A percentile compares a stretch with the other conserved stretches of the same genome.
These are phyloP conservation scores for Candida boleticola DNA, from an alignment of 805 yeast species.

Conservation along the genomic window DNA sequence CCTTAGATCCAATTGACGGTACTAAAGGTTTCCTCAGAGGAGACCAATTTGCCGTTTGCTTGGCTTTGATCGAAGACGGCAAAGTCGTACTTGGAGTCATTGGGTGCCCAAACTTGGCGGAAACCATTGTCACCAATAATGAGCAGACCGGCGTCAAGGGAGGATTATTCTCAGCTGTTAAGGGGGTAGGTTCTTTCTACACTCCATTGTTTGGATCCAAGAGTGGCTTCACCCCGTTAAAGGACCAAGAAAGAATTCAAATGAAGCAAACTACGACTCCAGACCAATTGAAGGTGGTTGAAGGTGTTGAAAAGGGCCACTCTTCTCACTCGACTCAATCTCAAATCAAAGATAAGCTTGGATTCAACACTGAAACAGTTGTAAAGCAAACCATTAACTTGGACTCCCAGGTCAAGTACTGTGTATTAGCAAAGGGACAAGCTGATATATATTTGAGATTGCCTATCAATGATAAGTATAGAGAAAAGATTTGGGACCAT, in stretches of 20 bases:
- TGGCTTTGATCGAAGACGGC: constrained; percentile 86
- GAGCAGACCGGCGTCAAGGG: constrained; percentile 47
- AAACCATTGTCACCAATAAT: constrained; percentile 37
- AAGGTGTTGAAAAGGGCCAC: constrained; percentile 94
- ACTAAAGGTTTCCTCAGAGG: constrained; percentile 94
- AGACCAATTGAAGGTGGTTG: constrained; percentile 65
- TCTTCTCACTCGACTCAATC: constrained; percentile 88
- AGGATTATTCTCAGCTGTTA: constrained; percentile 72
- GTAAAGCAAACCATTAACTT: constrained; percentile 65
- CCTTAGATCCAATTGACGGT: constrained; percentile 97
- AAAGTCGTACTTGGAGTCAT: constrained; percentile 85
- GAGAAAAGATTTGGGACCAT: constrained; percentile 98
- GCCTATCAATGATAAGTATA: constrained; percentile 71
- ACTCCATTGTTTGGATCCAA: constrained; percentile 33
- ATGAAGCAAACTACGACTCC: constrained; percentile 52
- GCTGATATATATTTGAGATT: constrained; percentile 90
- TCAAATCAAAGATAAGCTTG: constrained; percentile 61
- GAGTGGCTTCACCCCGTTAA: constrained; percentile 31
- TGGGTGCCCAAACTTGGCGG: constrained; percentile 91
- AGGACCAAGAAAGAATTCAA: constrained; percentile 36
- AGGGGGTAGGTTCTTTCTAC: constrained; percentile 66
- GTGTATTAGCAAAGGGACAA: constrained; percentile 84
- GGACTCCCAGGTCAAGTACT: constrained; percentile 96
- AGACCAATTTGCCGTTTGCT: constrained; percentile 95
- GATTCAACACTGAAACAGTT: constrained; percentile 48